Evolutionary conservation across 2,329 filamentous ascomycete species (phyloP), one percentile per base, ranked within the genome.

Genomic region (Microcera coccophila): DNA sequence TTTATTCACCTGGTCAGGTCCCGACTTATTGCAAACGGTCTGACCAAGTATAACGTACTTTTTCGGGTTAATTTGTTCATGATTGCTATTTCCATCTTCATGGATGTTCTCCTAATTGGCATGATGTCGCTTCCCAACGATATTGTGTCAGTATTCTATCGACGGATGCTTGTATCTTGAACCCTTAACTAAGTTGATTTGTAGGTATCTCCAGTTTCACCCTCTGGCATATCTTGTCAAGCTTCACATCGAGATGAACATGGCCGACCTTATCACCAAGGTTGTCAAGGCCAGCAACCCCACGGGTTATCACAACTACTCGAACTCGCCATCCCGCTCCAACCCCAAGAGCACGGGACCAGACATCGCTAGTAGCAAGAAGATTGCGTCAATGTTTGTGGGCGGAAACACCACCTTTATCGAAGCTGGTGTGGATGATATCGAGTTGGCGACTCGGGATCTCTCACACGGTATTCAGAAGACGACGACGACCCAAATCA

Each of bases 221-320:
- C 73, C 73, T 1, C 62, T 76, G 4, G 73, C 71, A 3, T 76
- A 75, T 53, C 64, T 74, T 15, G 70, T 75, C 44, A 76, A 76
- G 42, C 66, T 76, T 14, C 71, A 76, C 47, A 76, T 76, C 50
- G 73, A 76, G 50, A 69, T 76, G 66, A 70, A 68, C 32, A 75
- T 76, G 72, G 72, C 74, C 39, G 70, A 72, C 31, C 68, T 76
- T 32, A 76, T 76, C 52, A 68, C 57, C 24, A 68, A 66, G 26
- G 59, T 71, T 0, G 53, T 59, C 15, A 57, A 51, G 17, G 54
- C 54, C 19, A 55, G 49, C 31, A 58, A 59, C 31, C 44, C 41
- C 5, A 26, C 39, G 4, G 53, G 54, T 2, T 50, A 54, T 20
- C 42, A 44, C 24, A 49, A 59, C 22, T 58, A 57, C 35, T 57